A percentile compares a stretch with the other conserved stretches of the same genome.
Conservation (phyloP, 805 yeast genomes). For the Vanderwaltozyma polyspora region DNA sequence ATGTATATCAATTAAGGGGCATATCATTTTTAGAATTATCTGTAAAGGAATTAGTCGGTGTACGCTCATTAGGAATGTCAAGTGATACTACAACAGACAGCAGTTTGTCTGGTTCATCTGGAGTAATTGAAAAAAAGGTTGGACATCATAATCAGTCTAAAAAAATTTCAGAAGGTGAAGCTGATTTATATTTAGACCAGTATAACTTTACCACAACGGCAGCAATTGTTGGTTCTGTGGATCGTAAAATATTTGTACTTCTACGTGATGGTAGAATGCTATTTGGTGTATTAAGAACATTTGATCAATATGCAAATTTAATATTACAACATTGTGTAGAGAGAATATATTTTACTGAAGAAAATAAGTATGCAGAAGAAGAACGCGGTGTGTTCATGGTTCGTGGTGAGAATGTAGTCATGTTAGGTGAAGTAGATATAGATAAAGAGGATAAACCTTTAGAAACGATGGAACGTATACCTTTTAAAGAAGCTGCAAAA, state of each 20-base stretch:
- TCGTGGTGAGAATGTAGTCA: slow-evolving; percentile 91
- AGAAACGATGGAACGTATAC: slow-evolving; percentile 43
- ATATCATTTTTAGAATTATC: too few relatives aligned
- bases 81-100: too few relatives aligned
- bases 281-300: slow-evolving; percentile 84
- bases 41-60: too few relatives aligned
- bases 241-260: slow-evolving; percentile 68
- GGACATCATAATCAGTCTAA: too few relatives aligned
- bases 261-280: slow-evolving; percentile 83
- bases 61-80: too few relatives aligned
- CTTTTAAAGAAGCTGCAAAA: slow-evolving; percentile 49
- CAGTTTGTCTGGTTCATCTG: too few relatives aligned
- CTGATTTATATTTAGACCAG: slow-evolving; percentile 60
- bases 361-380: slow-evolving; percentile 58
- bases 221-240: slow-evolving; percentile 79
- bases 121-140: too few relatives aligned
- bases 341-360: slow-evolving; percentile 55
- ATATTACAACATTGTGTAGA: slow-evolving; percentile 87
- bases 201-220: slow-evolving; percentile 84
- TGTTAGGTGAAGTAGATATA: slow-evolving; percentile 88
- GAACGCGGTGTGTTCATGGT: slow-evolving; percentile 73
- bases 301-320: slow-evolving; percentile 88
- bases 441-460: slow-evolving; percentile 71
- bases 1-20: too few relatives aligned
- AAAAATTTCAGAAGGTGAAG: slow-evolving; percentile 31